Base-by-base conservation (phyloP, 164 flowering plant species). In the Stephania cephalantha region DNA sequence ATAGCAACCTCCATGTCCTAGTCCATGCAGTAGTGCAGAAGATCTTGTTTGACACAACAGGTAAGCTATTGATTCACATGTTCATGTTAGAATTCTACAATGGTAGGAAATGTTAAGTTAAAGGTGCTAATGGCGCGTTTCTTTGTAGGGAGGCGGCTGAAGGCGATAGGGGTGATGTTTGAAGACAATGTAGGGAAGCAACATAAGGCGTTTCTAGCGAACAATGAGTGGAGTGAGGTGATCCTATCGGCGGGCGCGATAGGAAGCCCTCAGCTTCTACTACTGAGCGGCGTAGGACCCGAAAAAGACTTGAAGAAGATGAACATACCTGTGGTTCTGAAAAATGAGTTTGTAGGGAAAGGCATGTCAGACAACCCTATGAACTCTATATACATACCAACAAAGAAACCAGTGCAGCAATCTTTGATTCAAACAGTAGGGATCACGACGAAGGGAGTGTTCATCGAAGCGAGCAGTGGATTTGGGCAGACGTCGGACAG, bases 331-430 rank as follows among this genome's bases (percentile, higher is more conserved):
- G 84, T 85, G 46, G 89, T 91, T 11, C 86, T 83, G 11, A 74
- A 84, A 50, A 92, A 92, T 70, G 74, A 84, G 29, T 84, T 77
- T 74, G 97, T 96, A 5, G 99, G 99, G 20, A 82, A 90, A 77
- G 93, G 87, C 66, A 90, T 96, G 97, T 82, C 88, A 5, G 98
- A 96, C 74, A 96, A 96, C 66, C 99, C 99, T 25, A 83, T 92
- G 86, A 96, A 91, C 83, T 20, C 93, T 1, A 79, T 96, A 5
- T 94, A 87, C 71, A 79, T 92, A 44, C 97, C 98, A 42, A 75
- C 87, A 8, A 86, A 86, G 30, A 68, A 55, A n/a, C 88, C 87
- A 7, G 83, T 88, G 0, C 61, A 79, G 80, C 95, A 91, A 80
- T 91, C 98, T 0, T 82, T 96, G 7, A 96, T 96, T 46, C 87